These are phyloP conservation scores for Gentiana straminea DNA, from an alignment of 257 asterid genomes.

Conservation along the genomic window DNA sequence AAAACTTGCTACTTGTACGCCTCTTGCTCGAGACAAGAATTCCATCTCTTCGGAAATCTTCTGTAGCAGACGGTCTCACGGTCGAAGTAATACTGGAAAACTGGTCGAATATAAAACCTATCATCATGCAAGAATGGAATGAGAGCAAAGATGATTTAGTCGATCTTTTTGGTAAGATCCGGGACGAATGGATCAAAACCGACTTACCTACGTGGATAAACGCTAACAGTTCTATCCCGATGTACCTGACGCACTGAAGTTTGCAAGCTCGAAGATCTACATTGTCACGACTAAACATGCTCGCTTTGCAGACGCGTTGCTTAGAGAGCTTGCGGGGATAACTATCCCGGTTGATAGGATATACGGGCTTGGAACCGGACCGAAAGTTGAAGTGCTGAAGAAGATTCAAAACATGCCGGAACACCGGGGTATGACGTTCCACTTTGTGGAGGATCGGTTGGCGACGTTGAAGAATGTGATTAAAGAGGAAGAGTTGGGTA, in stretches of 20 bases:
- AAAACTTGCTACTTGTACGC: slow-evolving; percentile 81
- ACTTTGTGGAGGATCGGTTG: slow-evolving; percentile 91
- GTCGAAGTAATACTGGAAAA: slow-evolving; percentile 59
- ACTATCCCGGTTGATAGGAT: slow-evolving; percentile 68
- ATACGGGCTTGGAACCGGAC: slow-evolving; percentile 88
- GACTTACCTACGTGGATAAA: slow-evolving; percentile 75
- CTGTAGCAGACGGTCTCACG: slow-evolving; percentile 80
- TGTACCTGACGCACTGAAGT: slow-evolving; percentile 85
- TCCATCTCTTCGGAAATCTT: slow-evolving; percentile 69
- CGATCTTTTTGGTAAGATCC: slow-evolving; percentile 77
- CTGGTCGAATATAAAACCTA: slow-evolving; percentile 72
- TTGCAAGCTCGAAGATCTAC: slow-evolving; percentile 82
- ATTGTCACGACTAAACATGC: slow-evolving; percentile 92
- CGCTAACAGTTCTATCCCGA: slow-evolving; percentile 92
- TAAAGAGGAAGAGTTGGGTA: slow-evolving; percentile 63
- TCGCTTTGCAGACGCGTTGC: slow-evolving; percentile 81
- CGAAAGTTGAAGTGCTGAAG: slow-evolving; percentile 84
- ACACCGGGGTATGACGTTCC: slow-evolving; percentile 70
- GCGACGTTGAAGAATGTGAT: slow-evolving; percentile 82
- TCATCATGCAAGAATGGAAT: slow-evolving; percentile 72
- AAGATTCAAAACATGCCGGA: slow-evolving; percentile 87
- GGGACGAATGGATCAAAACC: slow-evolving; percentile 82
- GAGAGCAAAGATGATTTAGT: slow-evolving; percentile 64
- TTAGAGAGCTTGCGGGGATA: slow-evolving; percentile 78
- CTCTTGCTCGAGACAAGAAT: slow-evolving; percentile 59